Percentiles rank a stretch among this genome's conserved stretches.
Conservation (phyloP, 306 rosid species). For the Casuarina glauca region DNA sequence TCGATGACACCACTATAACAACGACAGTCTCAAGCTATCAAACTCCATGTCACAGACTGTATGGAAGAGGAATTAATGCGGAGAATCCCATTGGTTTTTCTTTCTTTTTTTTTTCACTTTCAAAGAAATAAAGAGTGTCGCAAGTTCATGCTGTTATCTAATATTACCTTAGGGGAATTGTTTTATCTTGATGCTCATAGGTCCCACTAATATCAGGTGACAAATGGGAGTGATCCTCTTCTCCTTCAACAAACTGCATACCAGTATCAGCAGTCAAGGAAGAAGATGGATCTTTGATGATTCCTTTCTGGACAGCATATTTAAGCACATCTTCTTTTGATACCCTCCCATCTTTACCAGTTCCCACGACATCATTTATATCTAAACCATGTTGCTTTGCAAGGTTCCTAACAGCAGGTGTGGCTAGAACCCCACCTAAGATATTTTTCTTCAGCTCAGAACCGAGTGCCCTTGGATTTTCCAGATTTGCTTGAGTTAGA, state of each 20-base stretch:
- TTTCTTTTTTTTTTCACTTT: too few species aligned
- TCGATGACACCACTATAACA: conserved; percentile 12
- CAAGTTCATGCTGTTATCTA: conserved; percentile 20
- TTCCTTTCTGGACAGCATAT: conserved; percentile 60
- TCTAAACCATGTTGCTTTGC: conserved; percentile 75
- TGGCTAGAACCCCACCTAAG: conserved; percentile 57
- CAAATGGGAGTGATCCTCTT: conserved; percentile 27
- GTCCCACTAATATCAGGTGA: conserved; percentile 37
- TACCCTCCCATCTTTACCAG: conserved; percentile 81
- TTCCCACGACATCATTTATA: conserved; percentile 68
- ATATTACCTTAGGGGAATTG: conserved; percentile 69
- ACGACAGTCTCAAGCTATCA: neutral
- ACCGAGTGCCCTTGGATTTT: conserved; percentile 36
- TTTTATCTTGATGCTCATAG: conserved; percentile 49
- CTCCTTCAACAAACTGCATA: conserved; percentile 36
- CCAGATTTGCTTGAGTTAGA: conserved; percentile 26
- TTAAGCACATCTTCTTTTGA: conserved; percentile 72
- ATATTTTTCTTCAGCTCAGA: conserved; percentile 37
- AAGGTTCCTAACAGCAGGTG: conserved; percentile 78
- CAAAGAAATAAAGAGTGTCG: neutral
- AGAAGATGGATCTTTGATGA: conserved; percentile 36
- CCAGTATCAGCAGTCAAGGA: conserved; percentile 35
- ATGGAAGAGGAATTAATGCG: neutral
- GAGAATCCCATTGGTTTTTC: neutral
- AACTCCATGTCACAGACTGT: conserved; percentile 9